Conservation (phyloP, 176 grass and related monocot genomes). For the Microstegium vimineum region DNA sequence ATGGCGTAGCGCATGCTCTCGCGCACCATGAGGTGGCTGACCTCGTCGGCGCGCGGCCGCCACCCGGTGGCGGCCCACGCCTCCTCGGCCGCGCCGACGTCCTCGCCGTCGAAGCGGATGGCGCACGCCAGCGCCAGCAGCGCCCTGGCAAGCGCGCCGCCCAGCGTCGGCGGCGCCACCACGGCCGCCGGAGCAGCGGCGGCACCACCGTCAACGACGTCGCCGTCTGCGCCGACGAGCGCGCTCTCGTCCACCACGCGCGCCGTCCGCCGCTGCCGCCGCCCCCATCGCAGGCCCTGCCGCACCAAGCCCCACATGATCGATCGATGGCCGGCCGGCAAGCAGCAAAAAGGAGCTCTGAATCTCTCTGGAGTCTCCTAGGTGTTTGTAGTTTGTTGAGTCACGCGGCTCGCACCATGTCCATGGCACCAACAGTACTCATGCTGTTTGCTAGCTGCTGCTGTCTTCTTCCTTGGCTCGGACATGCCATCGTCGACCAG, state of each 20-base stretch:
- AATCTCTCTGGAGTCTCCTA: too few species aligned
- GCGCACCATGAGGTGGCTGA: conserved; percentile 66
- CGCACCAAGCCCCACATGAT: conserved; percentile 42
- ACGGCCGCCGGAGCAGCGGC: neutral
- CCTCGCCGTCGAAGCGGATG: conserved; percentile 45
- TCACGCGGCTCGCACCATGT: conserved; percentile 24
- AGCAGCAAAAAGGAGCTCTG: neutral
- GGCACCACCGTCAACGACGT: neutral
- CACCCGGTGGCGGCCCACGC: conserved; percentile 41
- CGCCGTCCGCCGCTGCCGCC: conserved; percentile 30
- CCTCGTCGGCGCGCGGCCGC: conserved; percentile 54
- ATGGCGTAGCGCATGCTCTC: conserved; percentile 83
- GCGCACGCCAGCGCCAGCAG: conserved; percentile 52
- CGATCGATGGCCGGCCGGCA: neutral
- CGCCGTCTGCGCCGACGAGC: conserved; percentile 2
- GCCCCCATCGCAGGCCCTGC: conserved; percentile 36
- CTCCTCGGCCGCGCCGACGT: conserved; percentile 33
- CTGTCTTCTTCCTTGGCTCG: neutral
- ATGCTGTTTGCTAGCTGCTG: neutral
- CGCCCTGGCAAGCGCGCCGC: conserved; percentile 29
- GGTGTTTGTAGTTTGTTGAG: neutral
- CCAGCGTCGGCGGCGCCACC: conserved; percentile 3
- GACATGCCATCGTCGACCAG: conserved; percentile 23
- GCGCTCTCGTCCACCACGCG: conserved; percentile 54
- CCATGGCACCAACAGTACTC: conserved; percentile 9